phyloP scores from a whole-genome alignment of 352 stramenopile species.

The Globisporangium nunn region DNA sequence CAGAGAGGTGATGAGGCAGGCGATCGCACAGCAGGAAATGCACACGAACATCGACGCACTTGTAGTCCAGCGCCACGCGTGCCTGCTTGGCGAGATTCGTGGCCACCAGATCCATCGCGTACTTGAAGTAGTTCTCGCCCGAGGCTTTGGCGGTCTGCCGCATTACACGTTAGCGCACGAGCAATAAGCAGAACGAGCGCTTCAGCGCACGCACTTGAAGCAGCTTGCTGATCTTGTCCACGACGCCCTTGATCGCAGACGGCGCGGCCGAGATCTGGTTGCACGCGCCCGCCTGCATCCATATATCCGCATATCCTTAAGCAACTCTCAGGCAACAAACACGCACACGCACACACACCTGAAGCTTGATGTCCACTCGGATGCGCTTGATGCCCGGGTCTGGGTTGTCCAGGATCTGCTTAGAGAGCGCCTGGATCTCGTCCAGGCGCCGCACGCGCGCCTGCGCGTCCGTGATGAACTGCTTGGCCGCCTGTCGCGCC shows the following conservation, averaged over 20 bases:
- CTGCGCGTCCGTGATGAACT: conserved; percentile 37
- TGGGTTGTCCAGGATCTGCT: conserved; percentile 40
- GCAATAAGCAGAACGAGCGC: no score
- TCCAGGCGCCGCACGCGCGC: conserved; percentile 41
- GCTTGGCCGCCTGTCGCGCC: conserved; percentile 25
- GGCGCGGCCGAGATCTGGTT: conserved; percentile 75
- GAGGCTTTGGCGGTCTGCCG: conserved; percentile 42
- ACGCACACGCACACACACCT: conserved; percentile 19
- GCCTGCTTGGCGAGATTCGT: conserved; percentile 69
- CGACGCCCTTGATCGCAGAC: conserved; percentile 51
- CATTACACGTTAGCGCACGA: background rate
- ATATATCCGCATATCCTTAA: no score
- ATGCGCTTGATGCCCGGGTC: conserved; percentile 54
- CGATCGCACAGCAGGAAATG: no score
- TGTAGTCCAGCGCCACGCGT: conserved; percentile 63
- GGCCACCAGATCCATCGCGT: conserved; percentile 61
- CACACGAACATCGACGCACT: conserved; percentile 26
- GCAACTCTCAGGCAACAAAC: no score
- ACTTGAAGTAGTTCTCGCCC: conserved; percentile 61
- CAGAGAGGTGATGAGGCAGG: no score
- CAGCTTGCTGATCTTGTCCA: conserved; percentile 61
- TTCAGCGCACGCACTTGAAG: conserved; percentile 28
- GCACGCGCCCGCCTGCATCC: conserved; percentile 49
- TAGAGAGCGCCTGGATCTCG: conserved; percentile 33
- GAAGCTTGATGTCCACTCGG: conserved; percentile 59